Conservation (phyloP, 441 rosid genomes). For the Gossypium davidsonii region DNA sequence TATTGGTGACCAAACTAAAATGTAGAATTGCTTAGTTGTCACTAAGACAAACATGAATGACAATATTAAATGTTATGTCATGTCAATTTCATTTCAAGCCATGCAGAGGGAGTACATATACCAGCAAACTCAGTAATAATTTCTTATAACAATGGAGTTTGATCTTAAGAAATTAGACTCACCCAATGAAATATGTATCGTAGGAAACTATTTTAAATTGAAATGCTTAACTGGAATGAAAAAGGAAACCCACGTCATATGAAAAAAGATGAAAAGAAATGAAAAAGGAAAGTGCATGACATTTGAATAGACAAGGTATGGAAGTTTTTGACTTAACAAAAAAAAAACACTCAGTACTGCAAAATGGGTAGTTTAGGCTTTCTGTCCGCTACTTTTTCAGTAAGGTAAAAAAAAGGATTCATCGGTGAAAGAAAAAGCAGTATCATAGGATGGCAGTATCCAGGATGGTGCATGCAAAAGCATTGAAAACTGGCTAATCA, state of each 20-base stretch:
- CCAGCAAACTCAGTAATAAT: background rate
- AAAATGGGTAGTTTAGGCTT: background rate
- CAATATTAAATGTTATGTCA: slow-evolving; percentile 1
- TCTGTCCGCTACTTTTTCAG: background rate
- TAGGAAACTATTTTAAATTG: background rate
- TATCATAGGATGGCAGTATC: background rate
- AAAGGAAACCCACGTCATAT: background rate
- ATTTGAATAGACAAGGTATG: background rate
- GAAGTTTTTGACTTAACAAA: background rate
- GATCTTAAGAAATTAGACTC: background rate
- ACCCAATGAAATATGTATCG: background rate
- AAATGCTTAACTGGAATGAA: background rate
- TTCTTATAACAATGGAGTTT: background rate
- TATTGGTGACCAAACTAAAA: background rate
- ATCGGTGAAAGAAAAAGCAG: background rate
- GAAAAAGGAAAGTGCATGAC: background rate
- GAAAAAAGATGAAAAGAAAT: background rate
- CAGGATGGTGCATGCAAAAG: background rate
- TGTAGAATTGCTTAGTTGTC: slow-evolving; percentile 7
- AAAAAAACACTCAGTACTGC: background rate
- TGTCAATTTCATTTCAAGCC: slow-evolving; percentile 4
- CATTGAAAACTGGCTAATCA: background rate
- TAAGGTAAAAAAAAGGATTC: background rate
- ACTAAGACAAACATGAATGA: background rate
- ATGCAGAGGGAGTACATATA: background rate